Evolutionary conservation across 768 basidiomycete genomes (phyloP), one percentile per base, ranked within the genome.

Genomic region (Mycena vitilis): DNA sequence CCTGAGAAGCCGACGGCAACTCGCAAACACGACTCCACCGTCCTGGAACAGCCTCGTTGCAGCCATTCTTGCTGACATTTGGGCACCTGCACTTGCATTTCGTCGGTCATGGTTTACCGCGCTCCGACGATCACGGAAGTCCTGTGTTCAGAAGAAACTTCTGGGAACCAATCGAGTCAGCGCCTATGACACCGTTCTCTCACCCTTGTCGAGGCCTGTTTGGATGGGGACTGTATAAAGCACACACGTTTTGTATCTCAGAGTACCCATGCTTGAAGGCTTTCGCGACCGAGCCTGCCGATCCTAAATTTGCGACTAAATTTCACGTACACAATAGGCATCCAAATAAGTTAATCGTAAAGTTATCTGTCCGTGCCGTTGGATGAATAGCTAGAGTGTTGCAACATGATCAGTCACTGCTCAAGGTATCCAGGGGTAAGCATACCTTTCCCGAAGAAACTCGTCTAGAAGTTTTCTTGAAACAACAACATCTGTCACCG

Each of bases 401-500:
- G 40, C 40, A 10, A 40, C 15, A 11, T 1, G 11, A 15, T 40
- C 7, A 40, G 40, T 8, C 40, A 40, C 40, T 40, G 40, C 40
- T 40, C 11, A 15, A 40, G 10, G 30, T 30, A 30, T 12, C 1
- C 11, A 59, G 30, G 18, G 9, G 6, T 59, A 30, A 18, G 77
- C 84, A 36, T 66, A 86, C 86, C 90, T 75, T 91, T 91, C 48
- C 89, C 88, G 69, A 87, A 91, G 81, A 88, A 2, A 30, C 30
- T 30, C 30, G 30, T 16, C 55, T 67, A 68, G 40, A 68, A 59
- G 48, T 63, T 68, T 52, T 68, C 67, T 68, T 56, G 15, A 54
- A 18, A 34, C 30, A 30, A 30, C 30, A 34, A 12, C 49, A n/a
- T 68, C 42, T 51, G 36, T 23, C 22, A 47, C 25, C 2, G 64